Conservation (phyloP, 306 rosid genomes). For the Mimosa bimucronata region DNA sequence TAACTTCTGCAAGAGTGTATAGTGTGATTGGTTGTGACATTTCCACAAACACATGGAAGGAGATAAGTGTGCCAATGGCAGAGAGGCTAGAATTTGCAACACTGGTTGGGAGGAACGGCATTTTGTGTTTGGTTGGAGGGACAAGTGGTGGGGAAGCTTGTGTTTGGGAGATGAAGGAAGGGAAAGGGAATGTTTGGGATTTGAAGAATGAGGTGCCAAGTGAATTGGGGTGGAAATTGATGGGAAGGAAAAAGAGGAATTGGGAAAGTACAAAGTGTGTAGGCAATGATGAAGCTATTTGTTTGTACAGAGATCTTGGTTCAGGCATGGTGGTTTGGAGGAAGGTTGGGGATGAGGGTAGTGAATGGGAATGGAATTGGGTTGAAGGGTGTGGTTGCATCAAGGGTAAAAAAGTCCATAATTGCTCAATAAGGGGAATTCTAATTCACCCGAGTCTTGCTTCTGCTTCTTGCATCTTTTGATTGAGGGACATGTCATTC, state of each 20-base stretch:
- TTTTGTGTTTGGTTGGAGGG: constrained; percentile 61
- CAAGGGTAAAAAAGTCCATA: constrained; percentile 50
- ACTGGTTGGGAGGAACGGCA: constrained; percentile 51
- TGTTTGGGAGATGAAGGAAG: constrained; percentile 65
- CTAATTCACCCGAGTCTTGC: constrained; percentile 71
- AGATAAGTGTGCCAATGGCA: constrained; percentile 66
- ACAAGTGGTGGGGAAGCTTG: constrained; percentile 44
- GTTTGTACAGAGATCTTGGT: constrained; percentile 62
- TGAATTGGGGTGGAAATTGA: constrained; percentile 57
- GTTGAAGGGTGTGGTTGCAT: constrained; percentile 55
- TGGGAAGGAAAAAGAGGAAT: constrained; percentile 44
- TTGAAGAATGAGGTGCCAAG: constrained; percentile 57
- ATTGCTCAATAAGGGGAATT: constrained; percentile 57
- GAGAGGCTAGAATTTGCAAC: constrained; percentile 71
- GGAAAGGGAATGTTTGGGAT: constrained; percentile 52
- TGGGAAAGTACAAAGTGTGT: constrained; percentile 75
- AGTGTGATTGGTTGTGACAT: constrained; percentile 60
- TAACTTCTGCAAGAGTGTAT: constrained; percentile 74
- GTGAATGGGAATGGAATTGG: constrained; percentile 73
- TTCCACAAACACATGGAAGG: constrained; percentile 50
- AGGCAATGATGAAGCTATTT: constrained; percentile 51
- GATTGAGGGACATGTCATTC: background rate
- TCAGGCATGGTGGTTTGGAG: constrained; percentile 68
- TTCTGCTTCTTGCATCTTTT: constrained; percentile 38
- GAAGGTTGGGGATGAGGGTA: constrained; percentile 16